phyloP scores from a whole-genome alignment of 352 stramenopile species.

The Phytophthora kernoviae region DNA sequence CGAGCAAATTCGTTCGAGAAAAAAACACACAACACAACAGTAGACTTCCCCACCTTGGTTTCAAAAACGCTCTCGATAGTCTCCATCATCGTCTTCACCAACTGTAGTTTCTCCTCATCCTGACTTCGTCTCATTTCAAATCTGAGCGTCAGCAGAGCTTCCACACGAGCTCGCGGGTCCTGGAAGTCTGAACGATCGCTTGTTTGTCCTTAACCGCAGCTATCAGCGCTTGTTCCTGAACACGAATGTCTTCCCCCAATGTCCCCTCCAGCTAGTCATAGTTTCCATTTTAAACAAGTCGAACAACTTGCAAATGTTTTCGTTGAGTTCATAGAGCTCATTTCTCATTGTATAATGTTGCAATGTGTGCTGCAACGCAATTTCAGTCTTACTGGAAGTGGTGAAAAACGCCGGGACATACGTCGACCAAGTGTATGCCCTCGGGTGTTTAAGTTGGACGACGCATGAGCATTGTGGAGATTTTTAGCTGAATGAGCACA shows the following conservation, averaged over 20 bases:
- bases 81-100: slow-evolving; percentile 6
- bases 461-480: background rate
- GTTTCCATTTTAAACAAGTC: slow-evolving; percentile 22
- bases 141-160: slow-evolving; percentile 6
- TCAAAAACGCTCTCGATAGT: slow-evolving; percentile 3
- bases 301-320: slow-evolving; percentile 28
- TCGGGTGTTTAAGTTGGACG: slow-evolving; percentile 2
- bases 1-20: slow-evolving; percentile 8
- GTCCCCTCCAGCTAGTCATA: slow-evolving; percentile 16
- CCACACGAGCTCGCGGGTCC: background rate
- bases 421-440: background rate
- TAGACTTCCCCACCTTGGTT: background rate
- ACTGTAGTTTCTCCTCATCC: background rate
- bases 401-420: background rate
- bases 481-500: background rate
- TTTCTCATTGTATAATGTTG: background rate
- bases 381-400: background rate
- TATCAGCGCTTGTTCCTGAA: slow-evolving; percentile 2
- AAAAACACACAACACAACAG: slow-evolving; percentile 20
- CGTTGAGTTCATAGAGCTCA: slow-evolving; percentile 17
- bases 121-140: background rate
- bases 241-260: slow-evolving; percentile 14
- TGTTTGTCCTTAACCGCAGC: background rate
- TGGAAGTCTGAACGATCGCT: background rate
- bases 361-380: background rate